Percentiles rank a stretch among this genome's conserved stretches.
phyloP scores from a whole-genome alignment of 1,284 basidiomycete genomes.

The Ceratobasidium sp. region DNA sequence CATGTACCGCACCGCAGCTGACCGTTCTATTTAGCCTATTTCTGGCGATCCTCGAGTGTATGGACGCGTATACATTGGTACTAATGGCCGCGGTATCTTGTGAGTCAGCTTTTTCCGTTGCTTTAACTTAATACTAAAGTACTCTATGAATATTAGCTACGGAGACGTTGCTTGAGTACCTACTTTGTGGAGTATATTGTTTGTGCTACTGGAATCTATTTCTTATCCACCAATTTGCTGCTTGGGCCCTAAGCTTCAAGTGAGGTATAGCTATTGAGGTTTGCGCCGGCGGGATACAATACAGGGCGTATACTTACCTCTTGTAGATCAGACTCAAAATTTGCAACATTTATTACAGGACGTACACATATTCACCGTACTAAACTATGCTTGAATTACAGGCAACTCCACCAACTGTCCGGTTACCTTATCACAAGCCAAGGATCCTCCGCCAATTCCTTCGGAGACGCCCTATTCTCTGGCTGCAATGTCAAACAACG shows the following conservation, averaged over 20 bases:
- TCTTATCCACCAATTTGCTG: too few species aligned
- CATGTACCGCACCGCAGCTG: too few species aligned
- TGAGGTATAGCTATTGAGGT: too few species aligned
- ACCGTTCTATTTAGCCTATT: slow-evolving; percentile 11
- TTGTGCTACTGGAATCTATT: too few species aligned
- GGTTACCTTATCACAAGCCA: slow-evolving; percentile 1
- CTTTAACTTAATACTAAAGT: neutral
- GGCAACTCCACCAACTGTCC: too few species aligned
- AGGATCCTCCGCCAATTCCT: neutral
- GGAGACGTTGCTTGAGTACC: slow-evolving; percentile 24
- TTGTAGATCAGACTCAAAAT: too few species aligned
- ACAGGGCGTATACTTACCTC: too few species aligned
- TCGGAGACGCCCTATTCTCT: slow-evolving; percentile 7
- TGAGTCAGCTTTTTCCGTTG: slow-evolving; percentile 56
- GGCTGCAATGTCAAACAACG: neutral
- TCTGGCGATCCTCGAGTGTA: slow-evolving; percentile 37
- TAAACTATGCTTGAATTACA: too few species aligned
- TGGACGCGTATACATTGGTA: slow-evolving; percentile 70
- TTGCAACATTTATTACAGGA: too few species aligned
- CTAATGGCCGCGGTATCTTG: slow-evolving; percentile 75
- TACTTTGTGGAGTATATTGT: neutral
- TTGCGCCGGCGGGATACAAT: too few species aligned
- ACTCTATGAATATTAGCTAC: neutral
- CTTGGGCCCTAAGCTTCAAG: too few species aligned
- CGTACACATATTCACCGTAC: too few species aligned